A percentile compares a stretch with the other conserved stretches of the same genome.
Evolutionary conservation across 202 grass and related monocot genomes (phyloP).

Genomic region (Sporobolus alterniflorus): DNA sequence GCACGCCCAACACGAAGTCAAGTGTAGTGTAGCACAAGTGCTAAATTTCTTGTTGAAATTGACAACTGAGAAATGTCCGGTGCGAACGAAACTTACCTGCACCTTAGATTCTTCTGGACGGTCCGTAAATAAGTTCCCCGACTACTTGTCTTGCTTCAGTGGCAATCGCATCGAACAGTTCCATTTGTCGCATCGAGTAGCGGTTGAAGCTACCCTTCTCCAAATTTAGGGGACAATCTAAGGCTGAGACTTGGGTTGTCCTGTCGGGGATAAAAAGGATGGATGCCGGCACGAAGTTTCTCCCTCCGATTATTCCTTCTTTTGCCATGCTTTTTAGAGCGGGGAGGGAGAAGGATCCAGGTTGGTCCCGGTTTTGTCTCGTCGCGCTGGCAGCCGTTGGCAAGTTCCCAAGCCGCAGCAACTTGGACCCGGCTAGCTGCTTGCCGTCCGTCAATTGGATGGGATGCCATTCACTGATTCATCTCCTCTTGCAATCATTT

Average conservation of each 20-base stretch:
- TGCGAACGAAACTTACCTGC: neutral
- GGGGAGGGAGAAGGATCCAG: neutral
- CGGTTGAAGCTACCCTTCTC: neutral
- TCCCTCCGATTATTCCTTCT: neutral
- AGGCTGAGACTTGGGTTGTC: neutral
- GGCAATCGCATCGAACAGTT: neutral
- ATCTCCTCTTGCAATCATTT: neutral
- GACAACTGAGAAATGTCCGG: neutral
- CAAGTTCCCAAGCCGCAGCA: neutral
- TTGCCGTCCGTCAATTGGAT: neutral
- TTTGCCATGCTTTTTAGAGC: neutral
- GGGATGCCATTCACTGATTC: neutral
- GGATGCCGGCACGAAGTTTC: slow-evolving; percentile 22
- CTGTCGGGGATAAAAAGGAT: neutral
- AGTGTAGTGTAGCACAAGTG: no score
- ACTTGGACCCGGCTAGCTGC: neutral
- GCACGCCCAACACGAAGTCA: neutral
- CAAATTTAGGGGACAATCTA: neutral
- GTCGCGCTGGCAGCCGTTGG: neutral
- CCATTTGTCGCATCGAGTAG: neutral
- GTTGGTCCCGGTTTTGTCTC: slow-evolving; percentile 32
- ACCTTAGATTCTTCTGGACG: neutral
- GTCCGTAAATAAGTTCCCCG: neutral
- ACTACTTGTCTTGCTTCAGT: neutral
- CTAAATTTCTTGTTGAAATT: no score